Base-by-base conservation (phyloP, 305 asterid species). In the Petunia hybrid region DNA sequence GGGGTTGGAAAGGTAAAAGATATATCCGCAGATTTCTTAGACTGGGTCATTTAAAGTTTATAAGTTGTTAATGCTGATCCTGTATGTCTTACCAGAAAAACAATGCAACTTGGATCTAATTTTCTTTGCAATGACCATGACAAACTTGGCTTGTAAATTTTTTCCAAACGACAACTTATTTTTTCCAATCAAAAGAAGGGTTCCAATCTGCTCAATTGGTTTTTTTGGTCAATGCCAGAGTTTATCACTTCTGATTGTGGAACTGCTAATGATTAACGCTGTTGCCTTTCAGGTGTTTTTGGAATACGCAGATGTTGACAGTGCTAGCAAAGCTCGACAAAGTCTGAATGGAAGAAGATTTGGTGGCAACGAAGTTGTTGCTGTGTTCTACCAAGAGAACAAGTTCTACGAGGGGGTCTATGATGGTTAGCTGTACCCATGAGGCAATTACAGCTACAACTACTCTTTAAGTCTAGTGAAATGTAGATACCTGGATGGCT, bases 361-460 rank as follows among this genome's bases (percentile, higher is more conserved):
- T 65, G 99, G 98, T 31, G 98, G 97, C 62, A 96, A 92, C 80
- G 90, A 88, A 88, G 99, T 96, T n/a, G 88, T 89, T 79, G 98
- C 97, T 4, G 91, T 91, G 38, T 96, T 90, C 89, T 96, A 94
- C 83, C 93, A 97, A 0, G 98, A 96, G 87, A 80, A 92, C 83
- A 96, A 87, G 91, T 96, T 94, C 77, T 85, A 88, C 0, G 89
- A 92, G 74, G 98, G 92, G 51, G 98, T 93, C 80, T 94, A 92
- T 80, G 84, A 89, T 76, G 99, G 95, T 79, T 91, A 84, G 87
- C 76, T 9, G 36, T 46, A 14, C 13, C 78, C 45, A 31, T 59
- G 6, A 1, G 35, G 53, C 7, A 12, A 56, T 71, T 14, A 3
- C 31, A 51, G 35, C 62, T 73, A 62, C 46, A 35, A 48, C 62